Percentiles rank a stretch among this genome's conserved stretches.
These are phyloP conservation scores for Vanrija sp. DNA, from an alignment of 1,284 basidiomycete species.

Conservation along the genomic window DNA sequence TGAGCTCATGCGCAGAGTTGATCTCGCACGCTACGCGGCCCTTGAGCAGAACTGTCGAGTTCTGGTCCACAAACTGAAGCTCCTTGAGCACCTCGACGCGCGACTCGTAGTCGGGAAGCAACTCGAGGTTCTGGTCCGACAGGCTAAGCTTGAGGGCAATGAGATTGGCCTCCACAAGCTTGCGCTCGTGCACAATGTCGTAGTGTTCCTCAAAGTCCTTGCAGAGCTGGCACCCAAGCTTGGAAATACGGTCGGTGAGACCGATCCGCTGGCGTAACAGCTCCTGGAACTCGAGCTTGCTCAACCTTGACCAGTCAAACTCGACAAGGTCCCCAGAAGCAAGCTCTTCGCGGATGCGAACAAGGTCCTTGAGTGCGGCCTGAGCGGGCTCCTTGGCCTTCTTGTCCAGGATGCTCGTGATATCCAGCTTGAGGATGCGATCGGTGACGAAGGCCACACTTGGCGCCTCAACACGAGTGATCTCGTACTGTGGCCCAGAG, in stretches of 20 bases:
- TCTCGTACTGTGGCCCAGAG: conserved; percentile 64
- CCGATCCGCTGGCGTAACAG: conserved; percentile 61
- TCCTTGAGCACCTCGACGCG: conserved; percentile 86
- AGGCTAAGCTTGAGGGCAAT: conserved; percentile 70
- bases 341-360: conserved; percentile 56
- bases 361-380: conserved; percentile 49
- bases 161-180: conserved; percentile 68
- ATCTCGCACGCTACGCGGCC: conserved; percentile 99
- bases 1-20: conserved; percentile 92
- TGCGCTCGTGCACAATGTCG: conserved; percentile 66
- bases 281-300: conserved; percentile 91
- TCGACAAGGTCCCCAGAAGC: conserved; percentile 59
- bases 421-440: conserved; percentile 70
- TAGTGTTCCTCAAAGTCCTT: conserved; percentile 69
- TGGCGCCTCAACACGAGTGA: conserved; percentile 63
- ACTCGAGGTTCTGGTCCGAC: conserved; percentile 93
- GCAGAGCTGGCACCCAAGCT: conserved; percentile 59
- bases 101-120: conserved; percentile 96
- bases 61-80: conserved; percentile 87
- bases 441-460: conserved; percentile 75
- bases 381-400: conserved; percentile 56
- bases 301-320: conserved; percentile 77
- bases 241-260: conserved; percentile 52
- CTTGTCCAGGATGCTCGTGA: conserved; percentile 51
- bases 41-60: conserved; percentile 90